Conservation (phyloP, 768 basidiomycete genomes). For the Pseudohyphozyma bogoriensis region DNA sequence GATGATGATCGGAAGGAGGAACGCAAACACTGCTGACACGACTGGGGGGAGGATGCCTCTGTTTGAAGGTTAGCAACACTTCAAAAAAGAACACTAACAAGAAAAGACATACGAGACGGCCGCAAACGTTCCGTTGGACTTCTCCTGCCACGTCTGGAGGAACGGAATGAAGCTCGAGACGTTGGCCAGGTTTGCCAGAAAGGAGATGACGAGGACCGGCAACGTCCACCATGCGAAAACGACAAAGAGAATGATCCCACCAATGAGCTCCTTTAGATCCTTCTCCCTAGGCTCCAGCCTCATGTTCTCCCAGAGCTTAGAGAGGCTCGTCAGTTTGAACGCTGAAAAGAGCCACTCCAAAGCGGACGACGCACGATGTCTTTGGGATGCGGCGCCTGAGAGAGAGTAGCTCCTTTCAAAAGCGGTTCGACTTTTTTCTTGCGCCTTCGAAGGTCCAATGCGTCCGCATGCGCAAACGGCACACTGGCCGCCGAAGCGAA, state of each 20-base stretch:
- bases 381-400: neutral
- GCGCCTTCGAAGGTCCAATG: slow-evolving; percentile 58
- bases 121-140: slow-evolving; percentile 60
- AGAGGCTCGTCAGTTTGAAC: neutral
- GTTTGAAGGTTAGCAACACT: neutral
- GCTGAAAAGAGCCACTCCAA: neutral
- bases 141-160: slow-evolving; percentile 59
- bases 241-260: slow-evolving; percentile 61
- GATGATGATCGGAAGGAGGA: slow-evolving; percentile 81
- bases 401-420: neutral
- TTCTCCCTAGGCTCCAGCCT: slow-evolving; percentile 48
- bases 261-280: slow-evolving; percentile 42
- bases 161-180: slow-evolving; percentile 53
- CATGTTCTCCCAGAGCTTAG: slow-evolving; percentile 49
- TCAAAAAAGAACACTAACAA: neutral
- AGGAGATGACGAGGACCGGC: slow-evolving; percentile 72
- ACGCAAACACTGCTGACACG: slow-evolving; percentile 66
- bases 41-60: slow-evolving; percentile 69
- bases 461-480: slow-evolving; percentile 76
- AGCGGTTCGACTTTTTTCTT: slow-evolving; percentile 50
- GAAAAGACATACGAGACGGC: slow-evolving; percentile 74
- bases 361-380: neutral
- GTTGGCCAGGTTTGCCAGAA: slow-evolving; percentile 72
- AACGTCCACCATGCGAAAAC: slow-evolving; percentile 90
- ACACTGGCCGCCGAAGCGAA: slow-evolving; percentile 67